Conservation (phyloP, 2,329 filamentous ascomycete genomes). For the Fusarium oxysporum region DNA sequence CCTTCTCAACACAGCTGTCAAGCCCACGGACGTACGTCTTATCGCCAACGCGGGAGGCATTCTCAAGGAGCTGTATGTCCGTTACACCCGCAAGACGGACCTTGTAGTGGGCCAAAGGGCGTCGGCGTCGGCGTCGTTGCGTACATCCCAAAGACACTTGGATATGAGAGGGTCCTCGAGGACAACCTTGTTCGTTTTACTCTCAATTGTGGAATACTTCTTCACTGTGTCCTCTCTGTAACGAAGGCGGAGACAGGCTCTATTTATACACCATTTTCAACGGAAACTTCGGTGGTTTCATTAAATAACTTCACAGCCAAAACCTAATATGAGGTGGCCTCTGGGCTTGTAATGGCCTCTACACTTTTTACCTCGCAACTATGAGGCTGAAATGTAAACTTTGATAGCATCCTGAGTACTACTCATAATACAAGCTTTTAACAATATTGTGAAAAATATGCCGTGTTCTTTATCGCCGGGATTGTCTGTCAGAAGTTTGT, state of each 20-base stretch:
- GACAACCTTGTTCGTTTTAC: background rate
- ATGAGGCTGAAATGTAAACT: background rate
- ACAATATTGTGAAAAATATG: too few relatives aligned
- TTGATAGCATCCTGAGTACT: too few relatives aligned
- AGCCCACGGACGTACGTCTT: background rate
- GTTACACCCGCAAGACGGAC: background rate
- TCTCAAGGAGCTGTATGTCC: background rate
- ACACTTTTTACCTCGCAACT: too few relatives aligned
- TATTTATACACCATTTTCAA: background rate
- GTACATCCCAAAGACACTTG: background rate
- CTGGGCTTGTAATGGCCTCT: background rate
- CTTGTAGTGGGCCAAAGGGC: background rate
- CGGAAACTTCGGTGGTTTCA: background rate
- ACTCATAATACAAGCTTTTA: too few relatives aligned
- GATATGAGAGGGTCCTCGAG: background rate
- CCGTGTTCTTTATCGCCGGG: too few relatives aligned
- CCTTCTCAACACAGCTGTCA: accelerated
- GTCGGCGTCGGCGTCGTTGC: background rate
- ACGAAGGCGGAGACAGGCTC: background rate
- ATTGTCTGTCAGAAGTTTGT: too few relatives aligned
- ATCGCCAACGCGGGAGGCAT: accelerated
- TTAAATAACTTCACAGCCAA: background rate
- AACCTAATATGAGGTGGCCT: background rate
- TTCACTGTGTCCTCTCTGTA: too few relatives aligned
- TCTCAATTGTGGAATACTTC: accelerated